A percentile compares a stretch with the other conserved stretches of the same genome.
Evolutionary conservation across 2,329 filamentous ascomycete genomes (phyloP).

Genomic region (Calonectria montana): DNA sequence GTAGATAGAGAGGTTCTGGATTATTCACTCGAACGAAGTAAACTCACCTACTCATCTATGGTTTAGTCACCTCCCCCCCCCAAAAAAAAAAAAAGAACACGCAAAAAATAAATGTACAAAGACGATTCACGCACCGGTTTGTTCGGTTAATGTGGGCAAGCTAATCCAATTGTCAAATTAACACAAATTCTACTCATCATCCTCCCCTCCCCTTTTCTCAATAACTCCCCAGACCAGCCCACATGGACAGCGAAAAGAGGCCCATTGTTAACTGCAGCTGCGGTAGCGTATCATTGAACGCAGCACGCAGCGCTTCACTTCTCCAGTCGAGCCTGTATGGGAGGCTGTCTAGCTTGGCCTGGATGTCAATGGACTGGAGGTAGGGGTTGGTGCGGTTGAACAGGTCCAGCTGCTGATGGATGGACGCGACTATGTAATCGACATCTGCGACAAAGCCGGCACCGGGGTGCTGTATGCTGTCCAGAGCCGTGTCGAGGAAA

Average conservation of each 20-base stretch:
- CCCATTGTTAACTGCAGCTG: neutral
- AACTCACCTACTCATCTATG: too few relatives aligned
- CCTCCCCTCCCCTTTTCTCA: too few relatives aligned
- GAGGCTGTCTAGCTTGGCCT: neutral
- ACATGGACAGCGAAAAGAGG: neutral
- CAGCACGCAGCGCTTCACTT: neutral
- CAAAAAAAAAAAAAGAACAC: too few relatives aligned
- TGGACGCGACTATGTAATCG: neutral
- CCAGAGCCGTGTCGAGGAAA: neutral
- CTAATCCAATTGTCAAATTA: too few relatives aligned
- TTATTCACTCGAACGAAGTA: too few relatives aligned
- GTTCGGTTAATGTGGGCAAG: too few relatives aligned
- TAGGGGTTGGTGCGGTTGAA: neutral
- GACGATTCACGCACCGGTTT: too few relatives aligned
- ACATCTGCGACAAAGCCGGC: neutral
- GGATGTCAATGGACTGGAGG: neutral
- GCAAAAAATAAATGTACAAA: too few relatives aligned
- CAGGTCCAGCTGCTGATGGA: neutral
- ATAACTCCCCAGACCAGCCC: constrained; percentile 2
- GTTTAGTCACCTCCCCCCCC: too few relatives aligned
- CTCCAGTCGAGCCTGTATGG: neutral
- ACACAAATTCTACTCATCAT: neutral
- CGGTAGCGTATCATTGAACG: neutral
- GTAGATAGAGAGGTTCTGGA: too few relatives aligned
- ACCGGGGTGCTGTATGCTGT: neutral